Evolutionary conservation across 108 stramenopile species (phyloP), one percentile per base, ranked within the genome.

Genomic region (Fistulifera solaris): DNA sequence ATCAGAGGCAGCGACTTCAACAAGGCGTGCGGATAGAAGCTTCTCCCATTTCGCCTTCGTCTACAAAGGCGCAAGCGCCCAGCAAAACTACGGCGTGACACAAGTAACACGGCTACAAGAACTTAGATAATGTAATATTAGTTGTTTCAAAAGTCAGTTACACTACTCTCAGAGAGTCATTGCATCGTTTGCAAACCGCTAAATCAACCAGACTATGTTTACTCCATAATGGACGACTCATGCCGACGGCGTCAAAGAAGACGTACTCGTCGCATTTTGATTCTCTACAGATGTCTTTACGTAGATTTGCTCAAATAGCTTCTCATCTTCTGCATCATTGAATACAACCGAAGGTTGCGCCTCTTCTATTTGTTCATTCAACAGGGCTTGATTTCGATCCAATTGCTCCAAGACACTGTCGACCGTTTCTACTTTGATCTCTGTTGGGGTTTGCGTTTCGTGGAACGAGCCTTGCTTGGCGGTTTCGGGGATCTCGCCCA

Each of bases 401-500:
- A 61, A 23, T 41, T 17, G 16, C 21, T 18, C 16, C 17, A 55
- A 15, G 31, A 16, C 17, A 18, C 22, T 41, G 6, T 43, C 43
- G 15, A 70, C 26, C 16, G 8, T 24, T 21, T 23, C 40, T 25
- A 31, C 40, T 17, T 10, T 7, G 27, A 17, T 42, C 24, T 6
- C 54, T 17, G 35, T 25, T 41, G 55, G 17, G 17, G 1, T 19
- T 23, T 28, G 43, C 5, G 50, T 46, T 38, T 56, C 52, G 23
- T 81, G 70, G 62, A 78, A 86, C 1, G 83, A 85, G 35, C 85
- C 85, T 16, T 40, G 53, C 35, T 62, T 67, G 12, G 89, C 89
- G n/a, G 68, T 70, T 52, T 92, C 90, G 3, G 90, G 90, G 42
- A 92, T 43, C 52, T 67, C 53, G 26, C 90, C 90, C 39, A 92